phyloP scores from a whole-genome alignment of 2,329 filamentous ascomycete genomes.

The Albophoma yamanashiensis region DNA sequence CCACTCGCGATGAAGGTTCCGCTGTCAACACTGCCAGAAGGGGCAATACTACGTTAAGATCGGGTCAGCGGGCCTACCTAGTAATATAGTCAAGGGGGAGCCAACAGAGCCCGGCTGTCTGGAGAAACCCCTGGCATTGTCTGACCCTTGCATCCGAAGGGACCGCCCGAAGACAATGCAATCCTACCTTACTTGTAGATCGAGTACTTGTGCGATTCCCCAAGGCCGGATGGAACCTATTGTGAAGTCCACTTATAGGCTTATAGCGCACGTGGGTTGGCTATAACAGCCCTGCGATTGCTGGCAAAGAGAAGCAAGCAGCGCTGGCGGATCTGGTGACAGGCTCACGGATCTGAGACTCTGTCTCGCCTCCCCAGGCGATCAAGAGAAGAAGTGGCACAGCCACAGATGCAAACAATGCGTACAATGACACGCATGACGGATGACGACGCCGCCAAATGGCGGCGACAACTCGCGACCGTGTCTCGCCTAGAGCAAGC shows the following conservation, averaged over 20 bases:
- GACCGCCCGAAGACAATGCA: not conserved
- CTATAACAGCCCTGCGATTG: not conserved
- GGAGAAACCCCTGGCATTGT: not conserved
- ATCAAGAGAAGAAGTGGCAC: not conserved
- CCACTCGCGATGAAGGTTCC: not conserved
- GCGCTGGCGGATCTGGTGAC: not conserved
- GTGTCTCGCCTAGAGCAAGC: not conserved
- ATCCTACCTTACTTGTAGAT: not conserved
- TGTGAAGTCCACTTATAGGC: too few relatives aligned
- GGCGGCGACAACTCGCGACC: not conserved
- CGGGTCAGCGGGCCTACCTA: not conserved
- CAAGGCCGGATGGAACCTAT: not conserved
- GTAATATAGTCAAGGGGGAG: not conserved
- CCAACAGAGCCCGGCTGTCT: not conserved
- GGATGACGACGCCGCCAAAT: not conserved
- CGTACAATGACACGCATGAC: not conserved
- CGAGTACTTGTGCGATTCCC: not conserved
- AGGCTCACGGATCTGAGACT: not conserved
- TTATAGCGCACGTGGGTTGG: not conserved
- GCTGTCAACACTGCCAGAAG: not conserved
- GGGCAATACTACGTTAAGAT: not conserved
- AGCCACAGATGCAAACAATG: not conserved
- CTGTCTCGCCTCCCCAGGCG: not conserved
- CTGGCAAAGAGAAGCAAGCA: not conserved
- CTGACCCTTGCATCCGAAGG: not conserved